These are phyloP conservation scores for Colletotrichum simmondsii DNA, from an alignment of 2,329 filamentous ascomycete genomes.

Conservation along the genomic window DNA sequence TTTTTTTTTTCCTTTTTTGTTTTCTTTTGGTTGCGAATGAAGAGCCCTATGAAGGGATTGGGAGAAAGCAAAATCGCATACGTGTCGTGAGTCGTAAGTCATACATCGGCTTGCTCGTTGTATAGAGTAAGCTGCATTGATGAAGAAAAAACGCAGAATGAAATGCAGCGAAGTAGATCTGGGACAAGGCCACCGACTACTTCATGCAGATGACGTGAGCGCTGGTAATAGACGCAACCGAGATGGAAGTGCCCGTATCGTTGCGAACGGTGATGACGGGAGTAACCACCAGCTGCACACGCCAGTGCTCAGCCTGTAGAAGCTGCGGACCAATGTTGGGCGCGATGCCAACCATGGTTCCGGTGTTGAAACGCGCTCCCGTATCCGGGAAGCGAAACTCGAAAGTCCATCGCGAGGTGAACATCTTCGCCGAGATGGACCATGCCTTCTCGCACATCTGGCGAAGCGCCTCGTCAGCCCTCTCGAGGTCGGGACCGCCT, in stretches of 20 bases:
- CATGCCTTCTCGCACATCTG: constrained; percentile 53
- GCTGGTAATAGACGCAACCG: constrained; percentile 55
- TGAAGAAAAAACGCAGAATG: neutral
- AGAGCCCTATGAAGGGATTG: neutral
- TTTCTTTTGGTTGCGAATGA: neutral
- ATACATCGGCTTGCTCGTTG: neutral
- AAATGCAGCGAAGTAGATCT: neutral
- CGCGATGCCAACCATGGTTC: constrained; percentile 61
- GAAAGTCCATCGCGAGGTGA: constrained; percentile 55
- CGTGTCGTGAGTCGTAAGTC: neutral
- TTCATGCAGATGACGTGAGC: constrained; percentile 61
- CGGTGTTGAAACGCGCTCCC: constrained; percentile 58
- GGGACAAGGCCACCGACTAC: neutral
- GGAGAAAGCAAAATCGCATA: neutral
- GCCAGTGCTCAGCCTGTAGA: constrained; percentile 61
- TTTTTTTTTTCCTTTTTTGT: neutral
- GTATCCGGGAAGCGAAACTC: constrained; percentile 63
- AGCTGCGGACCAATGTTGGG: constrained; percentile 50
- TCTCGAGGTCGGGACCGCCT: constrained; percentile 40
- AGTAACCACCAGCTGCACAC: constrained; percentile 64
- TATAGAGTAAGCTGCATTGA: neutral
- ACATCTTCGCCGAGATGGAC: constrained; percentile 59
- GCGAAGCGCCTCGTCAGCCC: constrained; percentile 55
- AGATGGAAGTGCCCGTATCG: constrained; percentile 57
- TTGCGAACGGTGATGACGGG: constrained; percentile 66